Percentiles rank a stretch among this genome's conserved stretches.
Evolutionary conservation across 441 rosid genomes (phyloP).

Genomic region (Populus trichocarpa): DNA sequence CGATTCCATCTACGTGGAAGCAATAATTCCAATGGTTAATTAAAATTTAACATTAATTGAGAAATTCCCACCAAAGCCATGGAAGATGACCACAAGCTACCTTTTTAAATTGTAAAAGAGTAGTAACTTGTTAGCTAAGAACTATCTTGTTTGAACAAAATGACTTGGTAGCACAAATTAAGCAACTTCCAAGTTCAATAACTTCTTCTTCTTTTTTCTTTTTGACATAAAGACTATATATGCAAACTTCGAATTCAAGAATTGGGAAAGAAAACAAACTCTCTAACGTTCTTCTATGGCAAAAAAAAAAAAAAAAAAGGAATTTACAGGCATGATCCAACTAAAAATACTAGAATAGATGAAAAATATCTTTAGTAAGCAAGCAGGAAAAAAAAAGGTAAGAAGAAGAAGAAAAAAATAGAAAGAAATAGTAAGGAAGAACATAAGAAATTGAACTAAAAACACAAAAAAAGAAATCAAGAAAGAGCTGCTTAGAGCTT

Average conservation of each 20-base stretch:
- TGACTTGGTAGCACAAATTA: conserved; percentile 1
- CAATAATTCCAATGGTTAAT: conserved; percentile 4
- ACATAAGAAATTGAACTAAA: neutral
- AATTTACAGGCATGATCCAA: conserved; percentile 11
- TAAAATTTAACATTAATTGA: neutral
- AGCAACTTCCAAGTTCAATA: neutral
- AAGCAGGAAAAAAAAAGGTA: neutral
- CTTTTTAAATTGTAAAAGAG: neutral
- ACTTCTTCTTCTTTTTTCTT: neutral
- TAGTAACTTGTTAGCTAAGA: neutral
- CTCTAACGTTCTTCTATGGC: neutral
- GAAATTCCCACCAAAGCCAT: neutral
- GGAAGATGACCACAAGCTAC: neutral
- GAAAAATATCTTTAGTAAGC: neutral
- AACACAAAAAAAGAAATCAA: neutral
- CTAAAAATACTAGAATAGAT: neutral
- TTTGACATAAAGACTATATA: neutral
- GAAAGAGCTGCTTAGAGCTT: conserved; percentile 50
- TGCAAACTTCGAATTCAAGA: conserved; percentile 5
- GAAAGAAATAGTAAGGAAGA: neutral
- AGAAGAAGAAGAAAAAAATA: neutral
- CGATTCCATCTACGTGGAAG: neutral
- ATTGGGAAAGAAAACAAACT: neutral
- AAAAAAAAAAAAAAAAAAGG: neutral
- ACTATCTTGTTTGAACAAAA: neutral